phyloP scores from a whole-genome alignment of 345 rosid genomes.

The Clarkia xantiana region DNA sequence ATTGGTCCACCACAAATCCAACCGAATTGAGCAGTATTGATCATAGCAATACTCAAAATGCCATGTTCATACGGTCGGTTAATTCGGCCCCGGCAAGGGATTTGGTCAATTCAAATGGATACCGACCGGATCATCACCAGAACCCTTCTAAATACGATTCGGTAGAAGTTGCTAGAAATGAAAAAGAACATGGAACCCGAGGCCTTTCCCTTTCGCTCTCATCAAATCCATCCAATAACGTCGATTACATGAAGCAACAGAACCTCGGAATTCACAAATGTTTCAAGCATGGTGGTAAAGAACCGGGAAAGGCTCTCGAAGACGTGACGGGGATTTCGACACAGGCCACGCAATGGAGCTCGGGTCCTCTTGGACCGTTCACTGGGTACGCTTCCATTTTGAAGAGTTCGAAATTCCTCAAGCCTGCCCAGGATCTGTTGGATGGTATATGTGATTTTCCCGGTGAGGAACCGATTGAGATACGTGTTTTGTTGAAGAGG shows the following conservation, averaged over 20 bases:
- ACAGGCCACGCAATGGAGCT: slow-evolving; percentile 8
- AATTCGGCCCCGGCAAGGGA: slow-evolving; percentile 16
- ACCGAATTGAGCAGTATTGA: slow-evolving; percentile 17
- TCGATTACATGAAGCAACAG: slow-evolving; percentile 6
- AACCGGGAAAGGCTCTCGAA: slow-evolving; percentile 18
- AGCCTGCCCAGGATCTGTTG: slow-evolving; percentile 35
- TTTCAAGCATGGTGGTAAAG: slow-evolving; percentile 11
- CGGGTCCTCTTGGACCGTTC: slow-evolving; percentile 62
- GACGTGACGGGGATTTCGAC: slow-evolving; percentile 16
- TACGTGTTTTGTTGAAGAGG: slow-evolving; percentile 7
- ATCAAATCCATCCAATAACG: slow-evolving; percentile 19
- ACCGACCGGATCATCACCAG: slow-evolving; percentile 5
- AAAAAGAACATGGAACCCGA: slow-evolving; percentile 12
- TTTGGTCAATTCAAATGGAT: not conserved
- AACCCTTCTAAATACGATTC: no score
- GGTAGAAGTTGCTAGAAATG: no score
- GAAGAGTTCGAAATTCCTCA: slow-evolving; percentile 44
- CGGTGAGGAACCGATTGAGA: slow-evolving; percentile 8
- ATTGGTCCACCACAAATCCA: slow-evolving; percentile 29
- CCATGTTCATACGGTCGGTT: slow-evolving; percentile 20
- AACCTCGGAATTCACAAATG: slow-evolving; percentile 10
- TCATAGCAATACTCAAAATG: slow-evolving; percentile 19
- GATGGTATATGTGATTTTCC: slow-evolving; percentile 23
- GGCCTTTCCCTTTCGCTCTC: slow-evolving; percentile 45
- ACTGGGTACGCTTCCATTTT: slow-evolving; percentile 58